Conservation (phyloP, 2,329 filamentous ascomycete species). For the Xylariaceae sp. region DNA sequence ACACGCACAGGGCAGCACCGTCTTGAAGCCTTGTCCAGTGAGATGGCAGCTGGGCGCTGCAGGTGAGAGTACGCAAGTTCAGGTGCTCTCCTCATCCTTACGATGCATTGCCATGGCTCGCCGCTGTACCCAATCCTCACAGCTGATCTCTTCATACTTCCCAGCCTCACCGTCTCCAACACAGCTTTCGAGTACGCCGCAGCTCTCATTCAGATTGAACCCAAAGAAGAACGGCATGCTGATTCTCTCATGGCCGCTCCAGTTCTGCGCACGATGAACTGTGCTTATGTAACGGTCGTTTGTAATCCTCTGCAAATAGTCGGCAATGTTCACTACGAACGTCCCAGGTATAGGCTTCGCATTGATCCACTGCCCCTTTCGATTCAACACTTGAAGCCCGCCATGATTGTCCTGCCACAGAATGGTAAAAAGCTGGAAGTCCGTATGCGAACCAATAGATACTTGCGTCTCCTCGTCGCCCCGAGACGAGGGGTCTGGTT, state of each 20-base stretch:
- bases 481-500: neutral
- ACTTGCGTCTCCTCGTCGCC: slow-evolving; percentile 16
- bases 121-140: slow-evolving; percentile 34
- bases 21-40: neutral
- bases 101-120: slow-evolving; percentile 31
- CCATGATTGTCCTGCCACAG: slow-evolving; percentile 39
- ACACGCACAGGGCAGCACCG: too few species aligned
- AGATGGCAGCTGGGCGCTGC: too few species aligned
- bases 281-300: slow-evolving; percentile 40
- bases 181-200: slow-evolving; percentile 34
- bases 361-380: slow-evolving; percentile 39
- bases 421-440: slow-evolving; percentile 45
- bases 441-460: slow-evolving; percentile 42
- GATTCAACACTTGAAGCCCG: slow-evolving; percentile 42
- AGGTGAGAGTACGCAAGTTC: slow-evolving; percentile 20
- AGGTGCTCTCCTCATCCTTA: slow-evolving; percentile 4
- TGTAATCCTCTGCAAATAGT: slow-evolving; percentile 37
- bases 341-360: slow-evolving; percentile 37
- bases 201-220: slow-evolving; percentile 35
- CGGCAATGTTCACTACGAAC: slow-evolving; percentile 43
- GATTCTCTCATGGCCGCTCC: slow-evolving; percentile 31
- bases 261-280: slow-evolving; percentile 35
- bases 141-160: slow-evolving; percentile 36
- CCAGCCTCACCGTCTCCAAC: slow-evolving; percentile 28
- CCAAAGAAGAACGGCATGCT: slow-evolving; percentile 38